phyloP scores from a whole-genome alignment of 345 rosid genomes.

The Pseudoturritis turrita region DNA sequence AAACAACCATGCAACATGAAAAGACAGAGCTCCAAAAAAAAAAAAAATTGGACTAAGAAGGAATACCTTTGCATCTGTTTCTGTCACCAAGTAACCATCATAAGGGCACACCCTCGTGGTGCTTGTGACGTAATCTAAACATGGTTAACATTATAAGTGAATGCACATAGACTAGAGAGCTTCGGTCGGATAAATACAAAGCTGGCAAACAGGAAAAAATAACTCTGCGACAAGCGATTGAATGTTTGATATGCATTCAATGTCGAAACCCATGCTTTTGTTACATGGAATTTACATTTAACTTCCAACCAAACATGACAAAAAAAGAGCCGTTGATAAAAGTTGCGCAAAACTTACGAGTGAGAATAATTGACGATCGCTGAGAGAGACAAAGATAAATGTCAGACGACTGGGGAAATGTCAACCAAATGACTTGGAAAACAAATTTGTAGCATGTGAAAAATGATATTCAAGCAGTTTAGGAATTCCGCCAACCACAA shows the following conservation, averaged over 20 bases:
- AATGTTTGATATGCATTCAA: constrained; percentile 59
- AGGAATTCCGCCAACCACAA: no score
- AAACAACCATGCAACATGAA: not conserved
- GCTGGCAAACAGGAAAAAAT: constrained; percentile 74
- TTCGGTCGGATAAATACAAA: constrained; percentile 71
- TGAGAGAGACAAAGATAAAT: no score
- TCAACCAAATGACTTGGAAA: no score
- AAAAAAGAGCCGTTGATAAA: no score
- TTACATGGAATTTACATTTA: no score
- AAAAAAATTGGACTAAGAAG: not conserved
- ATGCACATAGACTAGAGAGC: constrained; percentile 79
- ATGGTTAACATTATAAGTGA: constrained; percentile 74
- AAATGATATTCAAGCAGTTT: no score
- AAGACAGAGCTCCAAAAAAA: not conserved
- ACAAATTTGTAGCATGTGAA: no score
- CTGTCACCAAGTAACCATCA: constrained; percentile 75
- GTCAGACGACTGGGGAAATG: no score
- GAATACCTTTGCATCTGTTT: constrained; percentile 72
- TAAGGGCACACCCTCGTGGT: constrained; percentile 76
- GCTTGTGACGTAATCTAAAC: constrained; percentile 50
- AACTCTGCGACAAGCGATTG: constrained; percentile 69
- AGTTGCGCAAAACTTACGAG: no score
- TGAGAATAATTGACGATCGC: no score
- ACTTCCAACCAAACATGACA: no score
- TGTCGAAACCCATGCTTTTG: constrained; percentile 66